Conservation (phyloP, 78 protist species). For the Pelomyxa schiedti region DNA sequence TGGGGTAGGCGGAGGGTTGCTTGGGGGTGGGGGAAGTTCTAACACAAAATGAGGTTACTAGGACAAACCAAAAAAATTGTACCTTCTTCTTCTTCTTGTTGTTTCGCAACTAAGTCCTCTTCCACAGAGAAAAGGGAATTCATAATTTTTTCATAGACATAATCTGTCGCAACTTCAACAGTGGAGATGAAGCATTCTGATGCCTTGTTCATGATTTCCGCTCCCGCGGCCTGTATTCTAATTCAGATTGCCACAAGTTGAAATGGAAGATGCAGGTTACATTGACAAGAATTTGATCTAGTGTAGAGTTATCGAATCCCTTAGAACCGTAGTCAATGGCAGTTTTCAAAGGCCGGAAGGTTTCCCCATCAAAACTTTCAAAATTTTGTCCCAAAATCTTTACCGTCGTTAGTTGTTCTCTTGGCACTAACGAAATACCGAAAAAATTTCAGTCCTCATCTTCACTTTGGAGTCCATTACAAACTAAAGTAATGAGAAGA, state of each 20-base stretch:
- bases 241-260: conserved; percentile 16
- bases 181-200: conserved; percentile 37
- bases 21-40: too few species aligned
- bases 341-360: conserved; percentile 30
- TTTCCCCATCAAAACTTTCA: conserved; percentile 15
- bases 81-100: background rate
- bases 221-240: conserved; percentile 41
- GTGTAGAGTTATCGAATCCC: conserved; percentile 24
- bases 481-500: background rate
- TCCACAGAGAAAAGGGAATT: conserved; percentile 24
- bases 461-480: conserved; percentile 20
- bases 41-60: too few species aligned
- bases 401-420: too few species aligned
- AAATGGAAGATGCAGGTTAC: background rate
- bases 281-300: background rate
- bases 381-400: conserved; percentile 22
- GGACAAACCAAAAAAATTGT: too few species aligned
- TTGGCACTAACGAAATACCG: too few species aligned
- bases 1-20: too few species aligned
- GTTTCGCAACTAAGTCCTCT: conserved; percentile 15
- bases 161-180: conserved; percentile 35
- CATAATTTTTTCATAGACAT: conserved; percentile 43
- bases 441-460: conserved; percentile 43
- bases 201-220: conserved; percentile 27
- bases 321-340: conserved; percentile 48